Evolutionary conservation across 2,329 filamentous ascomycete species (phyloP).

Genomic region (Metarhizium sp.): DNA sequence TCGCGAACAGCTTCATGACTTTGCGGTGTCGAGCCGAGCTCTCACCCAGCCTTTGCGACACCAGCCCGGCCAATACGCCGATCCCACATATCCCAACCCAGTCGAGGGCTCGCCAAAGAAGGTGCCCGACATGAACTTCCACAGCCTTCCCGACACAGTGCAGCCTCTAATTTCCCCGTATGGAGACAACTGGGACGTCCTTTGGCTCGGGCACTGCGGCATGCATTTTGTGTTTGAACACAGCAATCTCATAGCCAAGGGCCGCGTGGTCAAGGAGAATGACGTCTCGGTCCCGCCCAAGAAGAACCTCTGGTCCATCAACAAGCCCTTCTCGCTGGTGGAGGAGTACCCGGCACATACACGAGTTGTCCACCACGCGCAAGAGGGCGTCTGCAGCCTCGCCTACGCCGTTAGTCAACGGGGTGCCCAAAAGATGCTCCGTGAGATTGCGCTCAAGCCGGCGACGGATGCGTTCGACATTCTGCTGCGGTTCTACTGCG

Average conservation of each 20-base stretch:
- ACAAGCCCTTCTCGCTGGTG: constrained; percentile 25
- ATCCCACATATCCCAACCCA: constrained; percentile 15
- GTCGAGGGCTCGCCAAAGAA: neutral
- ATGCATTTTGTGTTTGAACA: constrained; percentile 19
- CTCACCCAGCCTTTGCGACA: constrained; percentile 22
- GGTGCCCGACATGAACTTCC: constrained; percentile 12
- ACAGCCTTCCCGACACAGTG: constrained; percentile 10
- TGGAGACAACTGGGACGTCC: constrained; percentile 41
- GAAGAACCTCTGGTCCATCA: constrained; percentile 22
- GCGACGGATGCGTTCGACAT: constrained; percentile 32
- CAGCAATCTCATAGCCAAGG: constrained; percentile 14
- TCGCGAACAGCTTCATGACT: constrained; percentile 34
- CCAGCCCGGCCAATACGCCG: constrained; percentile 11
- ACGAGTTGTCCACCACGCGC: constrained; percentile 31
- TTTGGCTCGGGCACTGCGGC: constrained; percentile 42
- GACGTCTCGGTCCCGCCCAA: constrained; percentile 26
- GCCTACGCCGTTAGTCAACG: constrained; percentile 35
- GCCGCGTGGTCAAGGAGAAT: constrained; percentile 19
- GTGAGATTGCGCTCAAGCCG: constrained; percentile 31
- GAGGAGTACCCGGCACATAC: constrained; percentile 30
- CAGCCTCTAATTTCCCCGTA: constrained; percentile 28
- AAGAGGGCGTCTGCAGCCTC: constrained; percentile 29
- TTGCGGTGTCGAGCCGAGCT: constrained; percentile 26
- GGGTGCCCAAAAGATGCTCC: constrained; percentile 33
- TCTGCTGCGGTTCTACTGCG: constrained; percentile 36